Evolutionary conservation across 2,329 filamentous ascomycete genomes (phyloP), one percentile per base, ranked within the genome.

Genomic region (Exophiala oligosperma): DNA sequence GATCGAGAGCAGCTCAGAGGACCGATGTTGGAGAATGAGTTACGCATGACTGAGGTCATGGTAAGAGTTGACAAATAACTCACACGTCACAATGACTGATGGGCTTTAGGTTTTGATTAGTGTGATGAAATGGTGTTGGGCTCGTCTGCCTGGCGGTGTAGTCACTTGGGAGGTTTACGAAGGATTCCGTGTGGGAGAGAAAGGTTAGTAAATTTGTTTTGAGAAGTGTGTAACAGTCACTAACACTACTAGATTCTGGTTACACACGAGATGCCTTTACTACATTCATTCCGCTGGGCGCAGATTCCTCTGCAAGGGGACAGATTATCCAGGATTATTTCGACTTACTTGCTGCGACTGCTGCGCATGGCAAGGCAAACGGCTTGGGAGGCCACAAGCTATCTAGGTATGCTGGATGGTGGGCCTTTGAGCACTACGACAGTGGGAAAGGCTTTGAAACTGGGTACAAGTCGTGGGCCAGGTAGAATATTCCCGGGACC

Each of bases 81-180:
- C 28, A 37, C 26, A 49, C 7, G 52, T 11, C 7, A 11, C 29
- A 21, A 57, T 52, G 50, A 63, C 24, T 58, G 29, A 53, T 24
- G n/a, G 12, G 32, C 32, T 28, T 17, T 54, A 96, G 91, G 92
- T 96, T 56, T 84, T 99, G 54, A 92, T 92, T 64, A 94, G 92
- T 68, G 92, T 97, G 43, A 81, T 94, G 64, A 99, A 97, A 79
- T 99, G 94, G 94, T 97, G 93, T 74, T 99, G 94, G 94, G 92
- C 91, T 72, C 86, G 94, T 76, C 79, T 99, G 51, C 85, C 89
- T 43, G 91, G 92, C 59, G 94, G 94, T 69, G 87, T 99, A 12
- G 92, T 99, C 37, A 92, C 91, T 57, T 97, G 94, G 94, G 92
- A 97, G 69, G 91, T 91, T 43, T 99, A 99, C 71, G 92, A 97